Evolutionary conservation across 2,329 filamentous ascomycete genomes (phyloP).

Genomic region (Xylariales sp.): DNA sequence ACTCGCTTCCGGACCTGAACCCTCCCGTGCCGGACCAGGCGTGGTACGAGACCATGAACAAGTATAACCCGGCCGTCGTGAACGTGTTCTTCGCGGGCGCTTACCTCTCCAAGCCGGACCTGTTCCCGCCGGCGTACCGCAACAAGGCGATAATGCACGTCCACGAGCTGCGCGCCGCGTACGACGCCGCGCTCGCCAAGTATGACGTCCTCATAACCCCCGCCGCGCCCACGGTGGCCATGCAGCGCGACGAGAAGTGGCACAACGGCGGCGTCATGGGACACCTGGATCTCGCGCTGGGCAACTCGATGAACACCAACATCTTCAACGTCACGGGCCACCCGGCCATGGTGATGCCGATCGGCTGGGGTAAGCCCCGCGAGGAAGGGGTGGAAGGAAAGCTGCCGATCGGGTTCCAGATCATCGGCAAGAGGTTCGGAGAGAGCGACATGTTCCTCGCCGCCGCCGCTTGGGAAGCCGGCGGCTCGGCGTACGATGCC

Average conservation of each 20-base stretch:
- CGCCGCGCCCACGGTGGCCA: slow-evolving; percentile 27
- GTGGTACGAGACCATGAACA: slow-evolving; percentile 36
- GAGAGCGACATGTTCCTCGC: slow-evolving; percentile 23
- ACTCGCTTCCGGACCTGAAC: slow-evolving; percentile 22
- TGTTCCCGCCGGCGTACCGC: slow-evolving; percentile 25
- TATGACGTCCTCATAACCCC: slow-evolving; percentile 45
- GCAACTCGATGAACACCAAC: slow-evolving; percentile 38
- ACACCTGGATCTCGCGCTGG: slow-evolving; percentile 28
- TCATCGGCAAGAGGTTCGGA: slow-evolving; percentile 22
- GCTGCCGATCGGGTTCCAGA: slow-evolving; percentile 26
- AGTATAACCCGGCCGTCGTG: slow-evolving; percentile 38
- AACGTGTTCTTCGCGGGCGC: slow-evolving; percentile 36
- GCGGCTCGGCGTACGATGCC: slow-evolving; percentile 22
- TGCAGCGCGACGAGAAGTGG: slow-evolving; percentile 4
- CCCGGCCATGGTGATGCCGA: slow-evolving; percentile 43
- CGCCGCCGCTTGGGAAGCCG: slow-evolving; percentile 24
- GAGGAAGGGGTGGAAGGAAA: slow-evolving; percentile 13
- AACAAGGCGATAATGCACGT: slow-evolving; percentile 42
- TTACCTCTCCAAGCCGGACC: slow-evolving; percentile 18
- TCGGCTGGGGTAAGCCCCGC: slow-evolving; percentile 22
- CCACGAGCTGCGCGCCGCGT: slow-evolving; percentile 39
- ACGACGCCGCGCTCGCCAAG: slow-evolving; percentile 35
- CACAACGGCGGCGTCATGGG: slow-evolving; percentile 2
- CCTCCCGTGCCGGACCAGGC: slow-evolving; percentile 27
- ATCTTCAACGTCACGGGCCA: slow-evolving; percentile 48